Percentiles rank a stretch among this genome's conserved stretches.
Evolutionary conservation across 148 eudicot genomes (phyloP).

Genomic region (Salicornia ramosissima): DNA sequence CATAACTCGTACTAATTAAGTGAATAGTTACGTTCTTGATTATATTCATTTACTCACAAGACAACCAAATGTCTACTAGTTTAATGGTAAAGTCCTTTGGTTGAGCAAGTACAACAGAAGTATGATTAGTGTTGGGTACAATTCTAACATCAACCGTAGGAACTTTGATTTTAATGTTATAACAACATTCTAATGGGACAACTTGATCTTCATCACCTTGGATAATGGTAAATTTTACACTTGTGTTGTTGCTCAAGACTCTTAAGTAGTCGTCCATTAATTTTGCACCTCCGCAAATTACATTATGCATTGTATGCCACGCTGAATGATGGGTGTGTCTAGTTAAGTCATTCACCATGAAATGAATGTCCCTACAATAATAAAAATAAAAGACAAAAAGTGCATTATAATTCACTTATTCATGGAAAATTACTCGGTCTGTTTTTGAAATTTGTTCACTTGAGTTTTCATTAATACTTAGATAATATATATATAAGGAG

Average conservation of each 20-base stretch:
- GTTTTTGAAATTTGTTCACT: no score
- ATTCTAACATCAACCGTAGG: constrained; percentile 41
- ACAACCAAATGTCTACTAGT: constrained; percentile 50
- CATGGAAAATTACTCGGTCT: no score
- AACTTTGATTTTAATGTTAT: constrained; percentile 45
- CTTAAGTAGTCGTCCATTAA: constrained; percentile 49
- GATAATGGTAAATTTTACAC: constrained; percentile 36
- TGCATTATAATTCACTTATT: no score
- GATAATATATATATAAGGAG: no score
- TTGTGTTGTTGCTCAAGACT: constrained; percentile 18
- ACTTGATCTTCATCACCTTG: constrained; percentile 58
- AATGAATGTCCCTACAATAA: constrained; percentile 42
- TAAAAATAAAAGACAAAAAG: no score
- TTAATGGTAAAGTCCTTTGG: constrained; percentile 39
- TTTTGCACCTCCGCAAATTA: constrained; percentile 68
- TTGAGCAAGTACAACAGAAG: constrained; percentile 41
- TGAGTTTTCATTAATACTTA: no score
- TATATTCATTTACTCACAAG: constrained; percentile 18
- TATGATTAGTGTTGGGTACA: constrained; percentile 44
- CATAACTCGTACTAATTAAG: no score
- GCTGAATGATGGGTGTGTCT: constrained; percentile 85
- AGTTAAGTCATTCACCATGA: constrained; percentile 39
- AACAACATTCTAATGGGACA: constrained; percentile 64
- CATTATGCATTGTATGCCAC: constrained; percentile 86
- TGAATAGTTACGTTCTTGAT: no score